Evolutionary conservation across 2,329 filamentous ascomycete species (phyloP).

Genomic region (Penicillium sp.): DNA sequence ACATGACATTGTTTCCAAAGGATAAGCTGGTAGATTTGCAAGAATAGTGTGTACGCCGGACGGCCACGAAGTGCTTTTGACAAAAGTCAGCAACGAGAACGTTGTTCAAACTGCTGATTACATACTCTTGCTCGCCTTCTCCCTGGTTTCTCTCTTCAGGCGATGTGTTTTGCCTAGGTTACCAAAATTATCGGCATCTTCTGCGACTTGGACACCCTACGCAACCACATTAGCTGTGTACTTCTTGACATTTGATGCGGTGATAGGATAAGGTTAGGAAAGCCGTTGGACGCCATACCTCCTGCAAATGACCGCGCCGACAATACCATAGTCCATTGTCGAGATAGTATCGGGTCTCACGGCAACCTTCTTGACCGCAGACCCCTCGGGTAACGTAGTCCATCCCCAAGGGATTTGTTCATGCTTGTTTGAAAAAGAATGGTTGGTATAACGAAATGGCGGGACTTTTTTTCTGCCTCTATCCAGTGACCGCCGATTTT

Average conservation of each 20-base stretch:
- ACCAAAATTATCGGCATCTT: slow-evolving; percentile 69
- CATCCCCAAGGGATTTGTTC: slow-evolving; percentile 36
- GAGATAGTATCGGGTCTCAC: slow-evolving; percentile 68
- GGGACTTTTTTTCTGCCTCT: slow-evolving; percentile 26
- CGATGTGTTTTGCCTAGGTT: slow-evolving; percentile 58
- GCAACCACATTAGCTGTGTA: background rate
- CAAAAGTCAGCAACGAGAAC: slow-evolving; percentile 48
- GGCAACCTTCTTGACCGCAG: slow-evolving; percentile 65
- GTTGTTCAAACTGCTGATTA: slow-evolving; percentile 3
- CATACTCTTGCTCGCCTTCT: slow-evolving; percentile 53
- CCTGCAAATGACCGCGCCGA: slow-evolving; percentile 74
- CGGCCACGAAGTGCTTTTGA: slow-evolving; percentile 57
- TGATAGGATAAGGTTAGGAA: slow-evolving; percentile 7
- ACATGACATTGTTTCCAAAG: slow-evolving; percentile 77
- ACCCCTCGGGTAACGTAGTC: slow-evolving; percentile 48
- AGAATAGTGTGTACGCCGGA: slow-evolving; percentile 72
- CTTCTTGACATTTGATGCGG: background rate
- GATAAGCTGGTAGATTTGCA: slow-evolving; percentile 81
- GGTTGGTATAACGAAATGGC: slow-evolving; percentile 4
- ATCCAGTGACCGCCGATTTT: slow-evolving; percentile 22
- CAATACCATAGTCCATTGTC: slow-evolving; percentile 79
- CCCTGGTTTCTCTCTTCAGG: slow-evolving; percentile 55
- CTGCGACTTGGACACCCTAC: slow-evolving; percentile 48
- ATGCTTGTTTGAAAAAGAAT: slow-evolving; percentile 27
- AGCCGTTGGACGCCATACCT: slow-evolving; percentile 51